Base-by-base conservation (phyloP, 2,329 filamentous ascomycete species). In the Talaromyces sp. region DNA sequence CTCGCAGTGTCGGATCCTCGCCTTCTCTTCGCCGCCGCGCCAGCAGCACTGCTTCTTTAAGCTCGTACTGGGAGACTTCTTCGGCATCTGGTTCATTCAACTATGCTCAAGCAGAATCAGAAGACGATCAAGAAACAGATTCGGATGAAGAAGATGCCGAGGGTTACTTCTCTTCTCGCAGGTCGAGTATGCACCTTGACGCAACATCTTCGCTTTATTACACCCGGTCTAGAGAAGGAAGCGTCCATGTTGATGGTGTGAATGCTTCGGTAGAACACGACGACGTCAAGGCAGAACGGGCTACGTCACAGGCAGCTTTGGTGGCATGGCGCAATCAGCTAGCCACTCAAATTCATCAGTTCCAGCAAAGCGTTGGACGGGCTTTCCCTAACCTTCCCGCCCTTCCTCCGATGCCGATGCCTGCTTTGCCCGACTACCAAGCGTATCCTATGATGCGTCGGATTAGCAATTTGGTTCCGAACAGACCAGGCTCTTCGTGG, bases 281-380 rank as follows among this genome's bases (percentile, higher is more conserved):
- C 56, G 63, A 65, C 19, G 63, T 65, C 11, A 62, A 70, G 24
- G 64, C 65, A 32, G 68, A 66, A 19, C 66, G 72, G 60, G 65
- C 65, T 27, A 68, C 68, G 51, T 69, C 85, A 1, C 84, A 86
- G 2, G 80, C 83, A 4, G 83, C 88, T 53, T 83, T 91, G 68
- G 80, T 85, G 54, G 88, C 88, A 14, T 83, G 91, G 75, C 86
- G 88, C 67, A 88, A 92, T 58, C 88, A 92, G 61, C 75, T 93
- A 21, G 81, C 87, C 27, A 82, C 87, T 19, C 89, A 92, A 68
- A 81, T 92, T 54, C 87, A 92, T 60, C 87, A 92, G 61, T 82
- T 92, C 67, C 90, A 92, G 69, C 87, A 91, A 70, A 85, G 81
- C 52, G 82, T 91, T 78, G 81, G 84, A 38, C 78, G 86, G 72